A percentile compares a stretch with the other conserved stretches of the same genome.
Evolutionary conservation across 2,329 filamentous ascomycete species (phyloP).

Genomic region (Corynespora cassiicola): DNA sequence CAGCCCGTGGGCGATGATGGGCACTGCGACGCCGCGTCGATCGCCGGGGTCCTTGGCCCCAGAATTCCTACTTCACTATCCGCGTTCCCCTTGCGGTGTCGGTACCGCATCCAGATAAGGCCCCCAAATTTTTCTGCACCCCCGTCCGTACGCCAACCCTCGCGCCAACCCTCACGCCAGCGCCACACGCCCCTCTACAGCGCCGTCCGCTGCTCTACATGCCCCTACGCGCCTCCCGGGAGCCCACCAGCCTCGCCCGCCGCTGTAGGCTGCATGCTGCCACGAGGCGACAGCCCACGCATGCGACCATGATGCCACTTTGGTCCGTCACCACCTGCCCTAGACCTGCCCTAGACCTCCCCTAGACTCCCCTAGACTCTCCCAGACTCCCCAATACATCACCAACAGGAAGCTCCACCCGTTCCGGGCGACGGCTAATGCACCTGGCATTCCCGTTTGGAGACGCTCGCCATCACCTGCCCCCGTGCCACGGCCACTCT

Average conservation of each 20-base stretch:
- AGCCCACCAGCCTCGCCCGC: slow-evolving; percentile 1
- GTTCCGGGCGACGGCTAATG: too few species aligned
- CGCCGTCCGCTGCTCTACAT: slow-evolving; percentile 11
- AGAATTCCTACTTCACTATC: slow-evolving; percentile 8
- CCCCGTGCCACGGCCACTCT: too few species aligned
- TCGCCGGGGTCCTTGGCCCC: slow-evolving; percentile 17
- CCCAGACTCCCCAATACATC: neutral
- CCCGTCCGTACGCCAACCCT: slow-evolving; percentile 8
- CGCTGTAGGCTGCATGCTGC: too few species aligned
- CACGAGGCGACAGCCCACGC: slow-evolving; percentile 7
- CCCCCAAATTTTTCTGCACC: slow-evolving; percentile 7
- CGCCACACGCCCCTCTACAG: slow-evolving; percentile 24
- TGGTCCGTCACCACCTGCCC: too few species aligned
- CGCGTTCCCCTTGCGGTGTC: neutral
- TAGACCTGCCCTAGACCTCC: too few species aligned
- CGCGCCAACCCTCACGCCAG: neutral
- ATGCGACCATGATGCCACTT: too few species aligned
- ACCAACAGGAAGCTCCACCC: too few species aligned
- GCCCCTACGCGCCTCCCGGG: slow-evolving; percentile 10
- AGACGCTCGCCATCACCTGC: too few species aligned
- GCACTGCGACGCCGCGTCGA: slow-evolving; percentile 13
- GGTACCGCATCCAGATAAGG: slow-evolving; percentile 7
- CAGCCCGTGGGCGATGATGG: slow-evolving; percentile 15
- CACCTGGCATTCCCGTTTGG: too few species aligned
- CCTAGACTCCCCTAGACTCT: too few species aligned